Evolutionary conservation across 2,329 filamentous ascomycete genomes (phyloP).

Genomic region (Colletotrichum shisoi): DNA sequence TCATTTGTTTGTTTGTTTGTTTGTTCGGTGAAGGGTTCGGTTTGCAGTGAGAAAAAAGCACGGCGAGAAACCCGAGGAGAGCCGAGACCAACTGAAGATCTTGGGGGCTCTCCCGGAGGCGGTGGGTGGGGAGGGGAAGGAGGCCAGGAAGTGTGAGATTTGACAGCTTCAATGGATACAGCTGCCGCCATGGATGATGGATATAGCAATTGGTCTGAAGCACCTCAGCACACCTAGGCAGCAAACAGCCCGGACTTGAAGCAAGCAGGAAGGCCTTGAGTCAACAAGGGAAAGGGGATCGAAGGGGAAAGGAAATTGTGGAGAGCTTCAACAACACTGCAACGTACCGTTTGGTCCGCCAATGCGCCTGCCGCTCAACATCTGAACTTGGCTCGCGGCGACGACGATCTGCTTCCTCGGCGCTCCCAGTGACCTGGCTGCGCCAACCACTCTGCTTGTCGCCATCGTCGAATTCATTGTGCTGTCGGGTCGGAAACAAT

Average conservation of each 20-base stretch:
- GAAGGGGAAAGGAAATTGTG: slow-evolving; percentile 8
- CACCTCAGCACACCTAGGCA: background rate
- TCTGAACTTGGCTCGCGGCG: slow-evolving; percentile 20
- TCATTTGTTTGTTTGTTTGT: slow-evolving; percentile 28
- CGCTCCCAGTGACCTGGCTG: slow-evolving; percentile 26
- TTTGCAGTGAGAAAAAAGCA: background rate
- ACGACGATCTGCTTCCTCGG: slow-evolving; percentile 14
- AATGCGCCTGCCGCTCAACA: slow-evolving; percentile 23
- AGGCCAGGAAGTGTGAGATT: background rate
- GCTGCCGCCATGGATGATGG: background rate
- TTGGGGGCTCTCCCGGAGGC: slow-evolving; percentile 17
- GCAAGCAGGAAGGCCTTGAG: slow-evolving; percentile 10
- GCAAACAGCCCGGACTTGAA: slow-evolving; percentile 1
- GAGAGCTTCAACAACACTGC: slow-evolving; percentile 21
- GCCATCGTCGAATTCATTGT: slow-evolving; percentile 44
- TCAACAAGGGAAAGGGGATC: background rate
- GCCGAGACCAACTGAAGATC: slow-evolving; percentile 9
- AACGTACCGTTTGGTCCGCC: slow-evolving; percentile 34
- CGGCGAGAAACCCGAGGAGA: background rate
- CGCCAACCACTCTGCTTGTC: slow-evolving; percentile 18
- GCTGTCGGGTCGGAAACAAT: slow-evolving; percentile 28
- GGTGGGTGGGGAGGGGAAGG: too few relatives aligned
- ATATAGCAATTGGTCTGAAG: background rate
- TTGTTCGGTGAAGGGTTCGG: slow-evolving; percentile 28
- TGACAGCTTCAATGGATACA: background rate